phyloP scores from a whole-genome alignment of 106 monocot genomes.

The Iris macrosiphon region DNA sequence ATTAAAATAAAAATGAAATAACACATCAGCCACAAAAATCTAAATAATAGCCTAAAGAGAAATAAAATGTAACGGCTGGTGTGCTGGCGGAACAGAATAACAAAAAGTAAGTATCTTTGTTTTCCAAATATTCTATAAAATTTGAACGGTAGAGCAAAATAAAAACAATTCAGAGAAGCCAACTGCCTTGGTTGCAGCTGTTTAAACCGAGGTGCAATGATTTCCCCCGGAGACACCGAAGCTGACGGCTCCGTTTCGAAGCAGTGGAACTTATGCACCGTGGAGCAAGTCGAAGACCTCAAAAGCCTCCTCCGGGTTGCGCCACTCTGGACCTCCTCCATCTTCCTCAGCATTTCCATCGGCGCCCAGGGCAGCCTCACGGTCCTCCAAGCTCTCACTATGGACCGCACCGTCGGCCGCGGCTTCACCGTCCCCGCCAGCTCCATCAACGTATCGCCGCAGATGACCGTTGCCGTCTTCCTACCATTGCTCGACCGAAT shows the following conservation, averaged over 20 bases:
- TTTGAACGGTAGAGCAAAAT: too few relatives aligned
- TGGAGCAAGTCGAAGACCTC: slow-evolving; percentile 61
- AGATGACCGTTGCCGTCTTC: slow-evolving; percentile 16
- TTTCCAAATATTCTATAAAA: too few relatives aligned
- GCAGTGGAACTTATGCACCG: slow-evolving; percentile 53
- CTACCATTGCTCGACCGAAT: slow-evolving; percentile 52
- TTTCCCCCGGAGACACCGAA: slow-evolving; percentile 20
- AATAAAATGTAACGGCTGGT: too few relatives aligned
- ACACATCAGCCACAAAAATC: too few relatives aligned
- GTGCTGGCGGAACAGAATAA: too few relatives aligned
- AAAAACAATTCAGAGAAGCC: too few relatives aligned
- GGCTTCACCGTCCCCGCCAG: slow-evolving; percentile 54
- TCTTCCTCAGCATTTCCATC: slow-evolving; percentile 41
- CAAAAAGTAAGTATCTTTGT: too few relatives aligned
- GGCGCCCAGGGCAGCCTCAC: slow-evolving; percentile 40
- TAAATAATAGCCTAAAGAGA: too few relatives aligned
- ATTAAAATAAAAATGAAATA: too few relatives aligned
- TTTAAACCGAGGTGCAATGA: slow-evolving; percentile 44
- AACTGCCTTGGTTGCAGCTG: too few relatives aligned
- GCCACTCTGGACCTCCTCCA: slow-evolving; percentile 56
- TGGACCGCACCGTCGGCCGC: slow-evolving; percentile 54
- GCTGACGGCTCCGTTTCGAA: slow-evolving; percentile 11
- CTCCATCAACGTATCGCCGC: slow-evolving; percentile 30
- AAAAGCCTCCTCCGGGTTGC: slow-evolving; percentile 41
- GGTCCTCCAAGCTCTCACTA: slow-evolving; percentile 57